These are phyloP conservation scores for Austroboletus niveus DNA, from an alignment of 1,284 basidiomycete species.

Conservation along the genomic window DNA sequence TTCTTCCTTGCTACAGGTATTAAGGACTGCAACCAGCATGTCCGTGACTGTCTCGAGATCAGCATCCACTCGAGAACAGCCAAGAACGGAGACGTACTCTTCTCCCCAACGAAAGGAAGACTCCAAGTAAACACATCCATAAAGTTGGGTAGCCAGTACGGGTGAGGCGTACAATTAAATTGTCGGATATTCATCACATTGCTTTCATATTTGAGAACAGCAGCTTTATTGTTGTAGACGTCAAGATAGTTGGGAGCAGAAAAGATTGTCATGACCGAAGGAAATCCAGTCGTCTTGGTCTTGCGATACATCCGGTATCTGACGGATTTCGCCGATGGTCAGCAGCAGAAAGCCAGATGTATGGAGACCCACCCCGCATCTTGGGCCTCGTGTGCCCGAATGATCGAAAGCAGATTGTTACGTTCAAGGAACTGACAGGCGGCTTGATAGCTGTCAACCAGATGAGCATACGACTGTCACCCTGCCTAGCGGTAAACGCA, in stretches of 20 bases:
- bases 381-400: slow-evolving; percentile 93
- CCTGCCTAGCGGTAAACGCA: slow-evolving; percentile 28
- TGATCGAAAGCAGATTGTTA: slow-evolving; percentile 93
- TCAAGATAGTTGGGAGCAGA: slow-evolving; percentile 95
- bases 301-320: slow-evolving; percentile 98
- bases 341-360: not conserved
- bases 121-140: slow-evolving; percentile 96
- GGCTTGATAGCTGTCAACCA: slow-evolving; percentile 67
- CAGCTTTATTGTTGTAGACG: slow-evolving; percentile 96
- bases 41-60: slow-evolving; percentile 69
- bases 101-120: slow-evolving; percentile 90
- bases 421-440: slow-evolving; percentile 93
- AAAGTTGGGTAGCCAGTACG: slow-evolving; percentile 93
- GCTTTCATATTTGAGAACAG: slow-evolving; percentile 94
- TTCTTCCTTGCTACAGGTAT: slow-evolving; percentile 94
- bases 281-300: slow-evolving; percentile 89
- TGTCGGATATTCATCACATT: slow-evolving; percentile 96
- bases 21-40: slow-evolving; percentile 93
- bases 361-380: slow-evolving; percentile 75
- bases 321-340: slow-evolving; percentile 5
- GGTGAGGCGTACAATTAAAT: slow-evolving; percentile 95
- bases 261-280: slow-evolving; percentile 97
- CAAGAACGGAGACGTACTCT: slow-evolving; percentile 58
- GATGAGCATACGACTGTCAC: slow-evolving; percentile 4
- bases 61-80: not conserved